Percentiles rank a stretch among this genome's conserved stretches.
These are phyloP conservation scores for Globisporangium carolinianum DNA, from an alignment of 352 stramenopile genomes.

Conservation along the genomic window DNA sequence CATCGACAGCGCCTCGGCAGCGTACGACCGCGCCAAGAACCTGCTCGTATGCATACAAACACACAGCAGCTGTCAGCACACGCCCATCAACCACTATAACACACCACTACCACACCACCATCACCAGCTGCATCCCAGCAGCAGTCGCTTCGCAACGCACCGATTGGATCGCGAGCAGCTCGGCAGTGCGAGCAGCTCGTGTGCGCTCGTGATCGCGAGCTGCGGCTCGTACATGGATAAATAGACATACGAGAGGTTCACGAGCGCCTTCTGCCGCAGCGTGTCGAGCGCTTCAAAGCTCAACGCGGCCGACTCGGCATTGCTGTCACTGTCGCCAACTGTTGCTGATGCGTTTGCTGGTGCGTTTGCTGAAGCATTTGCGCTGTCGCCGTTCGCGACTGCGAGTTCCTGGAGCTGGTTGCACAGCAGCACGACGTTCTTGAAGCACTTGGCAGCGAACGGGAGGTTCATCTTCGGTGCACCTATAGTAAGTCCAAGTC, in stretches of 20 bases:
- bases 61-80: background rate
- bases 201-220: constrained; percentile 74
- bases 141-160: constrained; percentile 10
- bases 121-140: too few species aligned
- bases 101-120: too few species aligned
- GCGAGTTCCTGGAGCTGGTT: constrained; percentile 59
- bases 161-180: constrained; percentile 67
- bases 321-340: constrained; percentile 10
- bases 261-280: constrained; percentile 78
- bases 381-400: constrained; percentile 22
- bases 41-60: constrained; percentile 9
- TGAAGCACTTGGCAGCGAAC: constrained; percentile 85
- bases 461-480: constrained; percentile 75
- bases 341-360: constrained; percentile 5
- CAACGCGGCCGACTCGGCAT: constrained; percentile 20
- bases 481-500: constrained; percentile 9
- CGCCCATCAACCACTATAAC: too few species aligned
- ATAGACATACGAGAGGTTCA: constrained; percentile 88
- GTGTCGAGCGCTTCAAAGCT: constrained; percentile 56
- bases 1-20: constrained; percentile 87
- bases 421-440: constrained; percentile 80
- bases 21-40: constrained; percentile 81
- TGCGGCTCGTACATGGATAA: constrained; percentile 89
- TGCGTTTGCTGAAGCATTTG: background rate
- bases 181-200: constrained; percentile 63